A percentile compares a stretch with the other conserved stretches of the same genome.
Evolutionary conservation across 768 basidiomycete species (phyloP).

Genomic region (Hypsizygus marmoreus): DNA sequence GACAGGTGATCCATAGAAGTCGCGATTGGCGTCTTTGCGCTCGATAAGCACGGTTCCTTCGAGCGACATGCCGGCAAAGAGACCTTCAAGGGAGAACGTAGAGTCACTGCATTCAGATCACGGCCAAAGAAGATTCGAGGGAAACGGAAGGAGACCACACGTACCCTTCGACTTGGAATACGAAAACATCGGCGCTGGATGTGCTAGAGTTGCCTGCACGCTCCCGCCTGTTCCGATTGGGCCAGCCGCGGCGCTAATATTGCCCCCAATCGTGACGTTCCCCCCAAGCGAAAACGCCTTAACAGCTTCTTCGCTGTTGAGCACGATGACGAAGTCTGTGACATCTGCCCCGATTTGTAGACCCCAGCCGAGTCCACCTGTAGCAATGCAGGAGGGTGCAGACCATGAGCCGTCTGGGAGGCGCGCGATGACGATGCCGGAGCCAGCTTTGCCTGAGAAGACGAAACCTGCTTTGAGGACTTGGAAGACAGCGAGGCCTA

Average conservation of each 20-base stretch:
- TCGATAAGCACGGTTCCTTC: conserved; percentile 96
- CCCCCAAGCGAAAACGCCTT: conserved; percentile 94
- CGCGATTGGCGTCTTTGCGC: conserved; percentile 93
- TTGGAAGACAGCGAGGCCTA: conserved; percentile 93
- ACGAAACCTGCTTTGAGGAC: conserved; percentile 94
- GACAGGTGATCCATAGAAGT: conserved; percentile 92
- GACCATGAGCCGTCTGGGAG: conserved; percentile 96
- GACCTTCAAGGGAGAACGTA: conserved; percentile 47
- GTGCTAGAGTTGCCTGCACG: conserved; percentile 82
- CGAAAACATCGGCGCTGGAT: conserved; percentile 96
- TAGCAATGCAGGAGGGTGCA: conserved; percentile 96
- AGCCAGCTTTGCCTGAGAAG: conserved; percentile 93
- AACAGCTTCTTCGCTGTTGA: conserved; percentile 96
- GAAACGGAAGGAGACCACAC: conserved; percentile 17
- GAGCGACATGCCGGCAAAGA: conserved; percentile 92
- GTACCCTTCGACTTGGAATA: conserved; percentile 94
- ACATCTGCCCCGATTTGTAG: conserved; percentile 96
- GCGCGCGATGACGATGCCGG: conserved; percentile 89
- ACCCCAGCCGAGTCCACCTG: conserved; percentile 92
- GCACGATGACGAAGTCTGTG: conserved; percentile 94
- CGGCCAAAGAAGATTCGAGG: background rate
- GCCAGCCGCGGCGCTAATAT: conserved; percentile 82
- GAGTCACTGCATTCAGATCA: conserved; percentile 1
- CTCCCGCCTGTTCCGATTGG: conserved; percentile 95
- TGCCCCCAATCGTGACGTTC: conserved; percentile 94